Evolutionary conservation across 371 early-diverging fungal species (phyloP), one percentile per base, ranked within the genome.

Genomic region (Nematocida ironsii): DNA sequence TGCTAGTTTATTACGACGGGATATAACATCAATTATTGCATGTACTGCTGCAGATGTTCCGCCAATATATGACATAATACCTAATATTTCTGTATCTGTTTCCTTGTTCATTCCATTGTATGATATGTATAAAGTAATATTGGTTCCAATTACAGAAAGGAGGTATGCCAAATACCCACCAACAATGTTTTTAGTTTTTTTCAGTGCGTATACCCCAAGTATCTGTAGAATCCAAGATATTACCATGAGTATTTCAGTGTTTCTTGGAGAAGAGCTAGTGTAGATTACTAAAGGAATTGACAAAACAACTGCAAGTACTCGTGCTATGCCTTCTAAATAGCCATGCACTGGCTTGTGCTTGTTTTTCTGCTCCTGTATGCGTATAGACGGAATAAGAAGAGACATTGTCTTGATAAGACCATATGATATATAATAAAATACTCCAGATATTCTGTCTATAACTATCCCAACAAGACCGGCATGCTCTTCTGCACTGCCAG

Each of bases 371-470:
- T 7, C 7, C 62, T 67, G 44, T n/a, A 68, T 62, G 1, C 25
- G 44, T 33, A 78, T 45, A 23, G 39, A 60, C 16, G n/a, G 52
- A 7, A 52, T 81, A 16, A 75, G 5, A 0, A 68, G 33, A 7
- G 42, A 55, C 56, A 80, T 57, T 27, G 71, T 20, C 58, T 74
- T 82, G 6, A 85, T 61, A 13, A 84, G 16, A 13, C 60, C n/a
- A n/a, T 55, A 73, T 0, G 83, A 66, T 6, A 83, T 39, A 57
- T 62, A 66, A 39, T 84, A 76, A n/a, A 85, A 73, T 16, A 84
- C 74, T 45, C 50, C 55, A 23, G 72, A 57, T 5, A 83, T 48
- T 9, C 44, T 20, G 54, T 78, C 82, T 61, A 80, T 33, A 27
- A 78, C 50, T 39, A 44, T 76, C 47, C 60, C 48, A 5, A 82